Base-by-base conservation (phyloP, 495 filamentous ascomycete genomes). In the Daldinia decipiens region DNA sequence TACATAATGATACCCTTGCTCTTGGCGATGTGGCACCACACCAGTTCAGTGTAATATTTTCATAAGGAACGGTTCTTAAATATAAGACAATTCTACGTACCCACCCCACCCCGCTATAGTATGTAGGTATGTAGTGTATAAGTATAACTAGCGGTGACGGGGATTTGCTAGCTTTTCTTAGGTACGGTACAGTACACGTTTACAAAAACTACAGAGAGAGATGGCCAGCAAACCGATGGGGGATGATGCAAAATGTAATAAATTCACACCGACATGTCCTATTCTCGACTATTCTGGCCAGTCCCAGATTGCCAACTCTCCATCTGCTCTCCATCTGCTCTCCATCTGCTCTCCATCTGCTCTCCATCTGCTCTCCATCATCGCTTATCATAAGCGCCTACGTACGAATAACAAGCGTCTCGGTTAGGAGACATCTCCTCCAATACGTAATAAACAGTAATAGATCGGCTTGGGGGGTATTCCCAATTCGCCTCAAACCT, bases 131-230 rank as follows among this genome's bases (percentile, higher is more conserved):
- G n/a, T n/a, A n/a, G n/a, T n/a, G n/a, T 11, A 36, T 11, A 45
- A 3, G 29, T 62, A 24, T 65, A 65, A 67, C 64, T 64, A 62
- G 70, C 70, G 70, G 70, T 73, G 70, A 73, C 70, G 50, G 60
- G 61, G 60, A 40, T 27, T 59, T 47, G 26, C 47, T 54, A 34
- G 40, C 57, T 57, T 52, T 56, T 47, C 24, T 31, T 45, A 32
- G 43, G 32, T 43, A 57, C n/a, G 21, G 21, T 24, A 24, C 59
- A 53, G 47, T 53, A 64, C 61, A 50, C 56, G 27, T 47, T 34
- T 57, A 27, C 43, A 47, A 11, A 0, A 47, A 47, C 43, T 19
- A 51, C 34, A 59, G 57, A 58, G 3, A 55, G 36, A 56, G 2
- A 52, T 15, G 39, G 50, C 59, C 27, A 64, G 24, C 54, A 56